Percentiles rank a stretch among this genome's conserved stretches.
phyloP scores from a whole-genome alignment of 202 grass and related monocot species.

The Eragrostis tef region DNA sequence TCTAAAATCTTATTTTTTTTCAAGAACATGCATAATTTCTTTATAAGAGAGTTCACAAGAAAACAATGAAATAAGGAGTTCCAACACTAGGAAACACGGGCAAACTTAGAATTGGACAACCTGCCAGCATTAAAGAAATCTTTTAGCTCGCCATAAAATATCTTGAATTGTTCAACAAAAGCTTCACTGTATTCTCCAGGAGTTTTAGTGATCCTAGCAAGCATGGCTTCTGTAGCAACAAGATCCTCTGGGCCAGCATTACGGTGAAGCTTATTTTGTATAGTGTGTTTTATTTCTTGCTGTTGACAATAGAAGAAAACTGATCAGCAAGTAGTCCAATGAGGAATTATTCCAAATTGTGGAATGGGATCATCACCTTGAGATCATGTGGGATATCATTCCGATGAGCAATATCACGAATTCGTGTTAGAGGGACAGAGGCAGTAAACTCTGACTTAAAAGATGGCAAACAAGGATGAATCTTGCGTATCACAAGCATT shows the following conservation, averaged over 20 bases:
- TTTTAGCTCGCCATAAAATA: constrained; percentile 84
- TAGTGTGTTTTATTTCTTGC: constrained; percentile 99
- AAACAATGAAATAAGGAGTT: neutral
- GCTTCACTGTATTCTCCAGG: constrained; percentile 72
- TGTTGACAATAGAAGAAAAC: constrained; percentile 55
- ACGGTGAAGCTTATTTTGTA: constrained; percentile 98
- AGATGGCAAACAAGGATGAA: constrained; percentile 93
- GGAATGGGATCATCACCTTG: constrained; percentile 64
- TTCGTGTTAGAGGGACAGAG: constrained; percentile 94
- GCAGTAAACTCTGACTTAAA: constrained; percentile 99
- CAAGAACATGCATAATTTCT: too few species aligned
- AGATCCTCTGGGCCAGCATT: constrained; percentile 99
- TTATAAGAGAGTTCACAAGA: too few species aligned
- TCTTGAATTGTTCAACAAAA: constrained; percentile 93
- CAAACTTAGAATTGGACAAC: constrained; percentile 56
- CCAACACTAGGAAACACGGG: constrained; percentile 31
- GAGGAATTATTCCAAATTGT: constrained; percentile 10
- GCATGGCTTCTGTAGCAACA: constrained; percentile 97
- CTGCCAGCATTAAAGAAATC: constrained; percentile 99
- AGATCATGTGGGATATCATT: constrained; percentile 95
- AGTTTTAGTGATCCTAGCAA: constrained; percentile 76
- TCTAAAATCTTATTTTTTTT: neutral
- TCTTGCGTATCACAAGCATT: constrained; percentile 78
- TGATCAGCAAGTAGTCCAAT: constrained; percentile 40
- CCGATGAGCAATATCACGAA: constrained; percentile 96